phyloP scores from a whole-genome alignment of 129 eudicot species.

The Tagetes erecta region DNA sequence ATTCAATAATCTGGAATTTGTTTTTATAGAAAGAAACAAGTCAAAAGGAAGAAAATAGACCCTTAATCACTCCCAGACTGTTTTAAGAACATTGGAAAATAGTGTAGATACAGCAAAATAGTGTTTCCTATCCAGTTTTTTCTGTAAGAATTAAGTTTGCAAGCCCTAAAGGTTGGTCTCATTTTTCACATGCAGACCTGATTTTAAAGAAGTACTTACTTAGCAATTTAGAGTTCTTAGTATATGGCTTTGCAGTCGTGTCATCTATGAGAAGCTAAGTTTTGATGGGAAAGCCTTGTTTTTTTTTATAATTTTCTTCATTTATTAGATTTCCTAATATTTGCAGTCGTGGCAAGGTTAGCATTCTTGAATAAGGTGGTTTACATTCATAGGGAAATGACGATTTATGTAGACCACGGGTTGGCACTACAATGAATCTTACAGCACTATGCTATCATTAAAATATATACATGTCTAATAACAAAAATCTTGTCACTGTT shows the following conservation, averaged over 20 bases:
- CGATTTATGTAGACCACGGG: background rate
- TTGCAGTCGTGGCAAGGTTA: background rate
- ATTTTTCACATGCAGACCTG: background rate
- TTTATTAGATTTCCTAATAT: background rate
- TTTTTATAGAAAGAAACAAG: background rate
- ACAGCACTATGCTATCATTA: background rate
- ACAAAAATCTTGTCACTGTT: constrained; percentile 11
- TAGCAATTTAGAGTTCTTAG: background rate
- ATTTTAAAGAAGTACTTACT: background rate
- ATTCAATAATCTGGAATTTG: constrained; percentile 4
- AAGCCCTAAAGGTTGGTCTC: background rate
- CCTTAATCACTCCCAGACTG: background rate
- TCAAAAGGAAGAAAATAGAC: background rate
- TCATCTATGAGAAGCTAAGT: background rate
- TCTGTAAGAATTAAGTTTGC: background rate
- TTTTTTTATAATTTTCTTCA: background rate
- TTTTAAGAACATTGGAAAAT: background rate
- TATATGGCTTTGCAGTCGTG: background rate
- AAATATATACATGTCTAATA: background rate
- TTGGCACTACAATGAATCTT: background rate
- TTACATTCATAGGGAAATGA: background rate
- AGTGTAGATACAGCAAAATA: background rate
- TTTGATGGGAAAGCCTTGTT: background rate
- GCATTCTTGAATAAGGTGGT: background rate
- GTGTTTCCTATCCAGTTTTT: background rate